These are phyloP conservation scores for Boletus reticulatus DNA, from an alignment of 768 basidiomycete species.

Conservation along the genomic window DNA sequence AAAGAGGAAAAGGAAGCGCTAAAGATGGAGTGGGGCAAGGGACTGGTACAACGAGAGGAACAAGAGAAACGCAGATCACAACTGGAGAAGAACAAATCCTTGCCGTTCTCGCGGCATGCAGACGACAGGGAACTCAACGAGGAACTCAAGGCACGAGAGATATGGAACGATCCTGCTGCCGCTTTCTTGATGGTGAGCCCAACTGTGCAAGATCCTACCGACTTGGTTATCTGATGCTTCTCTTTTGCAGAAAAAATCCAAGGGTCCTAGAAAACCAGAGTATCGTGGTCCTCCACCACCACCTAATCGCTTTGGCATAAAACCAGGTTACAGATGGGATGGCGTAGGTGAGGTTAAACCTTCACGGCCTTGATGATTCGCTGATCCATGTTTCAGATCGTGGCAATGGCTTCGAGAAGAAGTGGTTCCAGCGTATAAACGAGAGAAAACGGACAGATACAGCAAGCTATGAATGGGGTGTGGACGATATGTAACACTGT, in stretches of 20 bases:
- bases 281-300: conserved; percentile 87
- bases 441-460: conserved; percentile 63
- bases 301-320: conserved; percentile 94
- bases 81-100: conserved; percentile 62
- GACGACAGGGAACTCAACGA: conserved; percentile 88
- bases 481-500: conserved; percentile 81
- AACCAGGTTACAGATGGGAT: conserved; percentile 97
- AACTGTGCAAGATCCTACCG: background rate
- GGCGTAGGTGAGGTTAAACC: conserved; percentile 73
- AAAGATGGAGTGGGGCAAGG: conserved; percentile 99
- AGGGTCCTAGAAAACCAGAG: conserved; percentile 78
- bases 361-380: background rate
- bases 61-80: conserved; percentile 62
- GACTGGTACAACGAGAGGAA: conserved; percentile 85
- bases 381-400: conserved; percentile 55
- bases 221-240: conserved; percentile 1
- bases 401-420: conserved; percentile 93
- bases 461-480: conserved; percentile 83
- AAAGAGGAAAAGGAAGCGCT: conserved; percentile 81
- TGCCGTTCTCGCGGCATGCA: conserved; percentile 71
- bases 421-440: conserved; percentile 82
- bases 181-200: conserved; percentile 80
- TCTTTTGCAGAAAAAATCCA: conserved; percentile 63
- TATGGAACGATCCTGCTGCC: conserved; percentile 99
- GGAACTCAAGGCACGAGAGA: conserved; percentile 71